Percentiles rank a stretch among this genome's conserved stretches.
These are phyloP conservation scores for Lachnellula willkommii DNA, from an alignment of 2,329 filamentous ascomycete species.

Conservation along the genomic window DNA sequence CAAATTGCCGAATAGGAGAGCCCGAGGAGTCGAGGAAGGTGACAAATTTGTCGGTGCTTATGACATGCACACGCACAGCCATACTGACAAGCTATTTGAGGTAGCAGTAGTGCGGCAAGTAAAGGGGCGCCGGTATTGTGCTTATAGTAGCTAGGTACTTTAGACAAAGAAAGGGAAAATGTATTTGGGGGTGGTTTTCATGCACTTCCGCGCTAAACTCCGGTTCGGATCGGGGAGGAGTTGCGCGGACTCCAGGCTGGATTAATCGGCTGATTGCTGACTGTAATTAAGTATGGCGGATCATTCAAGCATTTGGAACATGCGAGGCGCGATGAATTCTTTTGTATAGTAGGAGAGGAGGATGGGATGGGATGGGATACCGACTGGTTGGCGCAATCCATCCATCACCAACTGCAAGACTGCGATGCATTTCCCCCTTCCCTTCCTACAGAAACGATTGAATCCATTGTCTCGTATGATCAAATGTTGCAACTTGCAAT, in stretches of 20 bases:
- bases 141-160: background rate
- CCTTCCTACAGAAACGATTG: no score
- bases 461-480: no score
- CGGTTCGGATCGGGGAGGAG: background rate
- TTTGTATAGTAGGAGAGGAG: no score
- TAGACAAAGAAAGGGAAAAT: background rate
- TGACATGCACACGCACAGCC: conserved; percentile 14
- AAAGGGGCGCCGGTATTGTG: background rate
- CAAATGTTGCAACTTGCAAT: no score
- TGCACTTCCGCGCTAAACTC: background rate
- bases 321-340: no score
- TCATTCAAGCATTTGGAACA: background rate
- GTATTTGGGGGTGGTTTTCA: background rate
- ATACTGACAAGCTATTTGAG: conserved; percentile 4
- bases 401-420: no score
- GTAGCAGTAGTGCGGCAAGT: background rate
- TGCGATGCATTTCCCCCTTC: no score
- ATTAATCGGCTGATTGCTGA: conserved; percentile 1
- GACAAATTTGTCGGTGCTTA: conserved; percentile 16
- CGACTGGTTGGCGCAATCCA: no score
- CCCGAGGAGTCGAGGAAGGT: background rate
- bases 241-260: background rate
- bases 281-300: background rate
- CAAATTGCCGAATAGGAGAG: background rate
- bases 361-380: no score